Evolutionary conservation across 1,139 yeast species (phyloP).

Genomic region (Pneumocystis oryctolagi): DNA sequence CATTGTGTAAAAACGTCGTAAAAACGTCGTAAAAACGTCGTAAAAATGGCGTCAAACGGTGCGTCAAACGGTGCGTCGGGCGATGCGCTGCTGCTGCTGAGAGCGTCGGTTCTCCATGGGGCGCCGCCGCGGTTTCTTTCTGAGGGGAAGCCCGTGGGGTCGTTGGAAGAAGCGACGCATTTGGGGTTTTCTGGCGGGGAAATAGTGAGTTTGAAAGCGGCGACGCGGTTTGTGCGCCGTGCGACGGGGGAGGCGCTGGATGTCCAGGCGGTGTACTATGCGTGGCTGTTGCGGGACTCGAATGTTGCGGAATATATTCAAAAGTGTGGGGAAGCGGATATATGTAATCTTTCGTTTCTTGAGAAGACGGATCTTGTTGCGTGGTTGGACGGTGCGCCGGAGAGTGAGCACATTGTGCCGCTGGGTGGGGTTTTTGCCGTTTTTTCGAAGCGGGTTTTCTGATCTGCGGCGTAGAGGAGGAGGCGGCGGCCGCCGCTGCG

Average conservation of each 20-base stretch:
- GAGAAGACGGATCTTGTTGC: slow-evolving; percentile 54
- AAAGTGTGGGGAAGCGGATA: slow-evolving; percentile 48
- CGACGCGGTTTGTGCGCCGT: neutral
- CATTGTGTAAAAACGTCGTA: no score
- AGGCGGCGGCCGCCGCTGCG: slow-evolving; percentile 10
- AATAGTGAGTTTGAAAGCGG: neutral
- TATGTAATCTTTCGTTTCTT: slow-evolving; percentile 64
- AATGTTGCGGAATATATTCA: slow-evolving; percentile 72
- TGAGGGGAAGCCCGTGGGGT: neutral
- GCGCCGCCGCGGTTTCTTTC: slow-evolving; percentile 10
- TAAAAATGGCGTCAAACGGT: no score
- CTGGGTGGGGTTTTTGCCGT: neutral
- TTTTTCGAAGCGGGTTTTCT: slow-evolving; percentile 15
- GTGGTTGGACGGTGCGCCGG: slow-evolving; percentile 10
- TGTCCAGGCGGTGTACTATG: slow-evolving; percentile 55
- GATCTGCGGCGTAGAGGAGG: neutral
- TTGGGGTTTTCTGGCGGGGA: neutral
- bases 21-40: no score
- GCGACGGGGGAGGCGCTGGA: slow-evolving; percentile 24
- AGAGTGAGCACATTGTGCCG: slow-evolving; percentile 6
- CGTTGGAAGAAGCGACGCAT: neutral
- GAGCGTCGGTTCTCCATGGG: slow-evolving; percentile 10
- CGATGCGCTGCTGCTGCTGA: slow-evolving; percentile 14
- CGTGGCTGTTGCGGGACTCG: slow-evolving; percentile 65
- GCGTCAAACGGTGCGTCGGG: no score